phyloP scores from a whole-genome alignment of 176 grass and related monocot species.

The Avena eriantha region DNA sequence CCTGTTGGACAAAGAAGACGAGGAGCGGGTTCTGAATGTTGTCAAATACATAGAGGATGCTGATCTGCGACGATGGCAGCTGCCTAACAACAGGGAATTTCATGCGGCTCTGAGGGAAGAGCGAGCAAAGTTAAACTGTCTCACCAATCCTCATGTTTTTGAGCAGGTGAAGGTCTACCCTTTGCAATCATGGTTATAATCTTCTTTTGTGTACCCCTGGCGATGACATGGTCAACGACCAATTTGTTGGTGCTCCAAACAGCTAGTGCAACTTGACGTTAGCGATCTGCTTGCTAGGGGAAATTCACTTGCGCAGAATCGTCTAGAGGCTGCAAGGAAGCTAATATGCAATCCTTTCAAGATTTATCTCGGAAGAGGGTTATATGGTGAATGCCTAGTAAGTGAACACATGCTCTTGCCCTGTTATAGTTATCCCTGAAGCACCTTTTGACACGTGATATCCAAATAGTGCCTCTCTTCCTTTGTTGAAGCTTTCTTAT shows the following conservation, averaged over 20 bases:
- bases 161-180: constrained; percentile 61
- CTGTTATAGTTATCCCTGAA: neutral
- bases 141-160: constrained; percentile 85
- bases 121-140: constrained; percentile 76
- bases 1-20: constrained; percentile 60
- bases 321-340: constrained; percentile 51
- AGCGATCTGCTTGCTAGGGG: constrained; percentile 62
- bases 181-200: neutral
- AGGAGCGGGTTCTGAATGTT: constrained; percentile 52
- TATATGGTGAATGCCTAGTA: constrained; percentile 84
- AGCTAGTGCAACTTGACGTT: constrained; percentile 82
- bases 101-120: constrained; percentile 69
- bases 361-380: constrained; percentile 77
- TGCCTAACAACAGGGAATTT: constrained; percentile 67
- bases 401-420: constrained; percentile 15
- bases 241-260: constrained; percentile 35
- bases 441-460: neutral
- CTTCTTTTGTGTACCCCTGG: neutral
- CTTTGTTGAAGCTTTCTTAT: constrained; percentile 17
- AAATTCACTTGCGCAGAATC: constrained; percentile 43
- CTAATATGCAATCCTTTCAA: constrained; percentile 77
- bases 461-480: constrained; percentile 2
- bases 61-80: constrained; percentile 65
- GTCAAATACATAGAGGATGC: constrained; percentile 82
- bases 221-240: constrained; percentile 30